Conservation (phyloP, 1,284 basidiomycete genomes). For the Boletellus deceptivus region DNA sequence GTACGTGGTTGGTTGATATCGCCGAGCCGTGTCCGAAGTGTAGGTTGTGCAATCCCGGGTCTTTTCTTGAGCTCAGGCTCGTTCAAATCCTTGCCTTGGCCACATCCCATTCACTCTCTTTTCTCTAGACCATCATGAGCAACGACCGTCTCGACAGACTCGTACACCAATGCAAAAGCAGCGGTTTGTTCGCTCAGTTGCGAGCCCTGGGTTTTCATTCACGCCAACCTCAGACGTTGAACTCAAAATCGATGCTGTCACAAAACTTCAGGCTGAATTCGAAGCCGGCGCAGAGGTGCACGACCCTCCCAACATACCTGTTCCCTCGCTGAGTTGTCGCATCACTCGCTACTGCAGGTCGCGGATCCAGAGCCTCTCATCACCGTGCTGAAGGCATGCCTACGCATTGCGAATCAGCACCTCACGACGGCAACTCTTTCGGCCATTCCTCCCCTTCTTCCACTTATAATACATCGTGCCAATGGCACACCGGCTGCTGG, state of each 20-base stretch:
- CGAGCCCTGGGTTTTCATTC: constrained; percentile 5
- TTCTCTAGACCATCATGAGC: constrained; percentile 43
- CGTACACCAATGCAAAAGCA: constrained; percentile 65
- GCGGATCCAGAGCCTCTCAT: constrained; percentile 68
- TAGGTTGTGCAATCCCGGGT: not conserved
- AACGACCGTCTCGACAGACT: constrained; percentile 58
- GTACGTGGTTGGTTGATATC: not conserved
- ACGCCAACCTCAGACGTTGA: constrained; percentile 59
- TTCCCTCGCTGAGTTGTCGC: constrained; percentile 10
- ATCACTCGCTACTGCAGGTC: constrained; percentile 45
- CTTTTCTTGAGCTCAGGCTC: constrained; percentile 22
- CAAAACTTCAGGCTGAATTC: constrained; percentile 71
- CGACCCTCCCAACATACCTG: constrained; percentile 10
- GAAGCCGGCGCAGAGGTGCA: constrained; percentile 66
- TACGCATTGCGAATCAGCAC: constrained; percentile 80
- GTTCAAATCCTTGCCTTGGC: constrained; percentile 14
- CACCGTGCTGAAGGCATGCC: constrained; percentile 65
- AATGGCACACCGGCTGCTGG: constrained; percentile 34
- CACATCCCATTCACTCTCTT: constrained; percentile 11
- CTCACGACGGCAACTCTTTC: constrained; percentile 71
- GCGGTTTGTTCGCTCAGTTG: constrained; percentile 44
- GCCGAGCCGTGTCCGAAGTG: constrained; percentile 5
- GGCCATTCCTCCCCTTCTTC: constrained; percentile 61
- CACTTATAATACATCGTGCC: constrained; percentile 51
- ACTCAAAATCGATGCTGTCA: constrained; percentile 73